These are phyloP conservation scores for Tetragonia tetragonoides DNA, from an alignment of 148 eudicot genomes.

Conservation along the genomic window DNA sequence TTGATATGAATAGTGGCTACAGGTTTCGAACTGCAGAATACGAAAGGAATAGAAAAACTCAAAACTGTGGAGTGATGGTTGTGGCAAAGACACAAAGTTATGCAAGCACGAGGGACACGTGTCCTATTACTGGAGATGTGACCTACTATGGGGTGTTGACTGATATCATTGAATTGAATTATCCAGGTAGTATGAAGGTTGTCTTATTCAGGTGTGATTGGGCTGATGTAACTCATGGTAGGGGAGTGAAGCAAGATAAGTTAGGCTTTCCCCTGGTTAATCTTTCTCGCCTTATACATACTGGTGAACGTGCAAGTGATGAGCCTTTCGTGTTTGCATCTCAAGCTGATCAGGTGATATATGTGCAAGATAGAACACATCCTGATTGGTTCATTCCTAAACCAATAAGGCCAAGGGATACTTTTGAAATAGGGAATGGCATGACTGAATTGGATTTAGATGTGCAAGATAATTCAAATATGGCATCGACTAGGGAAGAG, in stretches of 20 bases:
- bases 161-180: not conserved
- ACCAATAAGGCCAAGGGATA: slow-evolving; percentile 14
- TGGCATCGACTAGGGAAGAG: not conserved
- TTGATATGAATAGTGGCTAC: not conserved
- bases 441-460: not conserved
- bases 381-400: slow-evolving; percentile 8
- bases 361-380: slow-evolving; percentile 8
- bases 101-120: not conserved
- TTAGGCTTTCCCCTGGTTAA: not conserved
- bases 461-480: not conserved
- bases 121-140: not conserved
- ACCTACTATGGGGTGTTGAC: not conserved
- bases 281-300: not conserved
- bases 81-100: not conserved
- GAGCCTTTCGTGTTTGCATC: not conserved
- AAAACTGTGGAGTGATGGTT: not conserved
- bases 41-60: not conserved
- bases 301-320: not conserved
- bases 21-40: not conserved
- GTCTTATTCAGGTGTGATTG: not conserved
- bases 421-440: not conserved
- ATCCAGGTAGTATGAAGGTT: not conserved
- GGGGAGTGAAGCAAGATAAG: not conserved
- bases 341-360: slow-evolving; percentile 14
- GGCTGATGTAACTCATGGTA: not conserved